These are phyloP conservation scores for Boletus speciosus DNA, from an alignment of 768 basidiomycete genomes.

Conservation along the genomic window DNA sequence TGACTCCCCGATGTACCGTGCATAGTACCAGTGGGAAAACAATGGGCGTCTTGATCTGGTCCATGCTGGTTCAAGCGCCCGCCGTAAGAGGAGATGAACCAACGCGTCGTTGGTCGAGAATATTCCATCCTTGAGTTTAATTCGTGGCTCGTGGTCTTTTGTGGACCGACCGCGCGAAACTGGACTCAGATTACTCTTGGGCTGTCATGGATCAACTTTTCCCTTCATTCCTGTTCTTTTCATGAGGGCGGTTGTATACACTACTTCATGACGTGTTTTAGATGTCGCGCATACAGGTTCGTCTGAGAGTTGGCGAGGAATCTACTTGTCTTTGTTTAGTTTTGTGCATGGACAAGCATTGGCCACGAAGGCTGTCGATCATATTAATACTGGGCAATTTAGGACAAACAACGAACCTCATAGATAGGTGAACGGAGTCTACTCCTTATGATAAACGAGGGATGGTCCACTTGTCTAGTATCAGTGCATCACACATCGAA, in stretches of 20 bases:
- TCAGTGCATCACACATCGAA: neutral
- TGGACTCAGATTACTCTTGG: constrained; percentile 26
- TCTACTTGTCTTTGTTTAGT: neutral
- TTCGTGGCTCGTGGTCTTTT: constrained; percentile 20
- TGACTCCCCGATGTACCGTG: no score
- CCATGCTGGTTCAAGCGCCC: neutral
- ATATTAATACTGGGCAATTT: no score
- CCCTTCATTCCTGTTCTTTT: neutral
- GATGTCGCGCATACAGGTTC: neutral
- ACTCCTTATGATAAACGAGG: no score
- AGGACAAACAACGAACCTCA: no score
- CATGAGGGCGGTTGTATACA: neutral
- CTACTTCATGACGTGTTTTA: neutral
- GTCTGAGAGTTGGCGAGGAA: neutral
- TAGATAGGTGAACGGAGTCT: neutral
- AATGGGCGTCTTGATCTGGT: neutral
- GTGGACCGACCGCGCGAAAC: constrained; percentile 7
- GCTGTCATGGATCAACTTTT: constrained; percentile 11
- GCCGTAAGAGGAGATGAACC: constrained; percentile 4
- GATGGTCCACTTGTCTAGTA: no score
- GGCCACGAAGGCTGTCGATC: no score
- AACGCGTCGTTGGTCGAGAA: neutral
- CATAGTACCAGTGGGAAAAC: neutral
- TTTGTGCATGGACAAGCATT: neutral
- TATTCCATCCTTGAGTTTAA: constrained; percentile 17